These are phyloP conservation scores for Colletotrichum chlorophyti DNA, from an alignment of 2,329 filamentous ascomycete genomes.

Conservation along the genomic window DNA sequence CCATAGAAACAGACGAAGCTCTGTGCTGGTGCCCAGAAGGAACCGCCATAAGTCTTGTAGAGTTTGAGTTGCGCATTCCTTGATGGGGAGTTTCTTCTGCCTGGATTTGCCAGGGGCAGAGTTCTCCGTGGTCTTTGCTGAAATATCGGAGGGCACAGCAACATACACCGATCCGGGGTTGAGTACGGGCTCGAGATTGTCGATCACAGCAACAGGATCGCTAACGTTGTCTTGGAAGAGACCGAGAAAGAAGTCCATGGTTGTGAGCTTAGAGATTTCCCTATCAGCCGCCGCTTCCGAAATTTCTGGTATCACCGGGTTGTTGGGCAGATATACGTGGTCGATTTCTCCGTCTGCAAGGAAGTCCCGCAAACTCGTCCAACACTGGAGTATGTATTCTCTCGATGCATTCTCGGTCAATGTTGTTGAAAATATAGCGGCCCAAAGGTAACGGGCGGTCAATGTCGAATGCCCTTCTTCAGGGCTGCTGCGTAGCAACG, in stretches of 20 bases:
- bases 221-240: slow-evolving; percentile 85
- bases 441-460: slow-evolving; percentile 63
- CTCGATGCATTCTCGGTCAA: slow-evolving; percentile 58
- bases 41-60: slow-evolving; percentile 86
- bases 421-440: slow-evolving; percentile 60
- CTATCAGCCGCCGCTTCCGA: slow-evolving; percentile 84
- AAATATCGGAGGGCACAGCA: slow-evolving; percentile 26
- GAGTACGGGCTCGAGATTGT: slow-evolving; percentile 89
- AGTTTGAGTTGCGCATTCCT: slow-evolving; percentile 60
- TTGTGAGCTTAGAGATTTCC: slow-evolving; percentile 90
- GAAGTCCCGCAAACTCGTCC: slow-evolving; percentile 63
- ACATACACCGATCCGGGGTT: slow-evolving; percentile 70
- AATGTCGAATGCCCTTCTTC: slow-evolving; percentile 45
- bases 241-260: slow-evolving; percentile 93
- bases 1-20: slow-evolving; percentile 88
- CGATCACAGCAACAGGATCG: slow-evolving; percentile 85
- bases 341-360: slow-evolving; percentile 48
- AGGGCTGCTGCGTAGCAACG: slow-evolving; percentile 46
- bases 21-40: slow-evolving; percentile 79
- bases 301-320: slow-evolving; percentile 85
- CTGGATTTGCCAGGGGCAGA: slow-evolving; percentile 20
- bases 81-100: slow-evolving; percentile 46
- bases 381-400: slow-evolving; percentile 64
- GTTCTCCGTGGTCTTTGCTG: slow-evolving; percentile 26
- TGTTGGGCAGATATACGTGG: slow-evolving; percentile 76